Base-by-base conservation (phyloP, 164 flowering plant species). In the Sextonia rubra region DNA sequence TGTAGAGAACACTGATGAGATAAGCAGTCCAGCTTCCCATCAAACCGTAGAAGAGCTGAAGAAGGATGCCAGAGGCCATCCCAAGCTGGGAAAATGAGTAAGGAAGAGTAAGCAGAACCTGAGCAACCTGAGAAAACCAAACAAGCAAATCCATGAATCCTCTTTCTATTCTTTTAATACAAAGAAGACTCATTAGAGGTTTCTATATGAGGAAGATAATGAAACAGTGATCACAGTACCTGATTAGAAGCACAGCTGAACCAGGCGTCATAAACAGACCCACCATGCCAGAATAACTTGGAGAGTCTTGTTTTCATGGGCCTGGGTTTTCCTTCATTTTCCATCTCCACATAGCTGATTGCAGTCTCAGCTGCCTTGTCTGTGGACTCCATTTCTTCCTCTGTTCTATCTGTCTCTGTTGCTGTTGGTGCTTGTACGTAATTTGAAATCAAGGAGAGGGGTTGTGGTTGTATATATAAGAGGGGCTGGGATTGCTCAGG, bases 201-300 rank as follows among this genome's bases (percentile, higher is more conserved):
- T 55, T 26, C 27, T 47, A 32, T 47, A 8, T 7, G 6, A 69
- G 62, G n/a, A 5, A 70, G 30, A 56, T 14, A 69, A 60, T 37
- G 44, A 7, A 37, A 37, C 44, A 37, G 44, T 37, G 11, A 37
- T 37, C 44, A 37, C 44, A 37, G 22, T 20, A 94, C 98, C 96
- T 95, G 99, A 78, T 95, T 95, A 0, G 99, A 95, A 68, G 99
- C 89, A 75, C 98, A 94, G 77, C 97, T 93, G 73, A 95, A 95
- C 98, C 99, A 95, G 71, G 99, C 99, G 80, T 95, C 99, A 81
- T 93, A 95, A 69, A 73, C 93, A 44, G 99, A 95, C 32, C 99
- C 99, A 52, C 99, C 99, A 79, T 95, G 93, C 99, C 99, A 95
- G 29, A 95, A 89, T 79, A 96, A 79, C 60, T 79, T 75, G 3